Conservation (phyloP, 441 rosid genomes). For the Breynia disticha region DNA sequence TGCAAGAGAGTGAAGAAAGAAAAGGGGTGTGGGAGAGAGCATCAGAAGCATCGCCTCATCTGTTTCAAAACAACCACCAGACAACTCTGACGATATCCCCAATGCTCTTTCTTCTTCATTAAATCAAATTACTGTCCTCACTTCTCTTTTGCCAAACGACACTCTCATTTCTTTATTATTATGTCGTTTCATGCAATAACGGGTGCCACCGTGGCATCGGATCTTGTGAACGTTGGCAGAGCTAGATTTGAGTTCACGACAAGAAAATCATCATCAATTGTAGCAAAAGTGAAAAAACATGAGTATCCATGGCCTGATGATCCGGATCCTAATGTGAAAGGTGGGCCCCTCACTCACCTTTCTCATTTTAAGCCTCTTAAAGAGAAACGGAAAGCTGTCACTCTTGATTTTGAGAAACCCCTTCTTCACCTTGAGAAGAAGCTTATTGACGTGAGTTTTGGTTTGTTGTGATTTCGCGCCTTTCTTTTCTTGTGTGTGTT, state of each 20-base stretch:
- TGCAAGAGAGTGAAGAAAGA: too few species aligned
- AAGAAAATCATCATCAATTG: slow-evolving; percentile 26
- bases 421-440: slow-evolving; percentile 71
- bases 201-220: slow-evolving; percentile 52
- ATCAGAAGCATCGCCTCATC: slow-evolving; percentile 29
- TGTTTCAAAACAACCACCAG: background rate
- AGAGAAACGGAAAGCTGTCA: slow-evolving; percentile 67
- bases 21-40: too few species aligned
- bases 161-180: too few species aligned
- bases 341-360: slow-evolving; percentile 70
- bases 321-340: slow-evolving; percentile 84
- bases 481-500: slow-evolving; percentile 14
- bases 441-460: slow-evolving; percentile 60
- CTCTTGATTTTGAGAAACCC: slow-evolving; percentile 82
- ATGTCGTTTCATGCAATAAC: slow-evolving; percentile 10
- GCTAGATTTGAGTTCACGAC: slow-evolving; percentile 24
- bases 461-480: background rate
- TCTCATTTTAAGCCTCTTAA: slow-evolving; percentile 74
- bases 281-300: slow-evolving; percentile 69
- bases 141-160: too few species aligned
- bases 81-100: slow-evolving; percentile 53
- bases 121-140: background rate
- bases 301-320: slow-evolving; percentile 84
- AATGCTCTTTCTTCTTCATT: slow-evolving; percentile 26
- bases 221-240: slow-evolving; percentile 50